A percentile compares a stretch with the other conserved stretches of the same genome.
These are phyloP conservation scores for Zopfochytrium polystomum DNA, from an alignment of 371 early-diverging fungal genomes.

Conservation along the genomic window DNA sequence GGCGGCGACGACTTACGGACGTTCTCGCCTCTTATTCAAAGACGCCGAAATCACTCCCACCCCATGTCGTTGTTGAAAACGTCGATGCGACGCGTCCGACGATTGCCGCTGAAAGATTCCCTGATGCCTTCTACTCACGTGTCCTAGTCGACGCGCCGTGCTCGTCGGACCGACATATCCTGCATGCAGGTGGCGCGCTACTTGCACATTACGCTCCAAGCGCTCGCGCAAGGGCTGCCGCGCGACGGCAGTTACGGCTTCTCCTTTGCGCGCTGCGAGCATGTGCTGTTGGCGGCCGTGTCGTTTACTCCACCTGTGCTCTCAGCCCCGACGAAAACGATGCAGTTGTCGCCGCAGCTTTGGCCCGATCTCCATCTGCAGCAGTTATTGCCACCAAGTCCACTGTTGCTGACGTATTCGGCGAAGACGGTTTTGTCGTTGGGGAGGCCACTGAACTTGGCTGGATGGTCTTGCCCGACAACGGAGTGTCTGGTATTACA, in stretches of 20 bases:
- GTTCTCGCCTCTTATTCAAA: too few species aligned
- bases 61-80: too few species aligned
- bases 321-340: slow-evolving; percentile 69
- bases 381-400: too few species aligned
- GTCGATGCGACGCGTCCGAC: too few species aligned
- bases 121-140: slow-evolving; percentile 33
- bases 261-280: slow-evolving; percentile 61
- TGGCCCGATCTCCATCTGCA: too few species aligned
- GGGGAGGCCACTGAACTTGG: slow-evolving; percentile 61
- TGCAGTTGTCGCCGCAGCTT: slow-evolving; percentile 55
- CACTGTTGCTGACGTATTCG: slow-evolving; percentile 45
- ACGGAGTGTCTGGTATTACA: too few species aligned
- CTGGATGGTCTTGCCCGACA: slow-evolving; percentile 61
- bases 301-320: slow-evolving; percentile 75
- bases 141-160: slow-evolving; percentile 80
- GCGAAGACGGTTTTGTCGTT: slow-evolving; percentile 40
- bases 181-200: slow-evolving; percentile 55
- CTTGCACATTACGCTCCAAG: slow-evolving; percentile 53
- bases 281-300: slow-evolving; percentile 51
- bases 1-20: slow-evolving; percentile 53
- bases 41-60: too few species aligned
- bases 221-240: slow-evolving; percentile 52
- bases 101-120: slow-evolving; percentile 38
- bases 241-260: slow-evolving; percentile 56
- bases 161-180: slow-evolving; percentile 67